Percentiles rank a stretch among this genome's conserved stretches.
Conservation (phyloP, 2,329 filamentous ascomycete species). For the Aspergillus melleus region DNA sequence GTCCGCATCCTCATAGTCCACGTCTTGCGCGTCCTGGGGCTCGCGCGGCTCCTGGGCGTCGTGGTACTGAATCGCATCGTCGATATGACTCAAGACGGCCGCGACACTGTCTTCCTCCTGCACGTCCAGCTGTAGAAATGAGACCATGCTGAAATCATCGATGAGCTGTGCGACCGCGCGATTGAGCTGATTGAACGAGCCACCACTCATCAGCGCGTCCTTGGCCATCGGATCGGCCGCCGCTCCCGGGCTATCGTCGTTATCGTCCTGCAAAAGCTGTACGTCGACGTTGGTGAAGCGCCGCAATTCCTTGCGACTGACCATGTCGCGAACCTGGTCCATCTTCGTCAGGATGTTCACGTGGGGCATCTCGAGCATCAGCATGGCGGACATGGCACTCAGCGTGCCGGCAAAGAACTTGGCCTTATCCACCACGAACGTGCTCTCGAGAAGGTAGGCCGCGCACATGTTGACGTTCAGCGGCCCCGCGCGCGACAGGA, state of each 20-base stretch:
- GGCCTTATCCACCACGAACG: slow-evolving; percentile 90
- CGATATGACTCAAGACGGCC: slow-evolving; percentile 83
- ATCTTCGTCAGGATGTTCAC: slow-evolving; percentile 97
- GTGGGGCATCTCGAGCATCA: slow-evolving; percentile 96
- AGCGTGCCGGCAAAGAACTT: slow-evolving; percentile 97
- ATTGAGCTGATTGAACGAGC: slow-evolving; percentile 80
- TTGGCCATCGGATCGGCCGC: slow-evolving; percentile 63
- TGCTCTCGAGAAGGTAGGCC: slow-evolving; percentile 90
- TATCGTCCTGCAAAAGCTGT: slow-evolving; percentile 70
- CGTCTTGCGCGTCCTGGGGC: slow-evolving; percentile 65
- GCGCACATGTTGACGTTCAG: slow-evolving; percentile 92
- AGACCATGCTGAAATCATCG: slow-evolving; percentile 98
- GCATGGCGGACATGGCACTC: slow-evolving; percentile 97
- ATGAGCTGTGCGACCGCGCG: slow-evolving; percentile 86
- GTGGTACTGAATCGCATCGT: slow-evolving; percentile 90
- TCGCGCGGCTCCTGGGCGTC: slow-evolving; percentile 91
- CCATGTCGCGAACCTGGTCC: slow-evolving; percentile 89
- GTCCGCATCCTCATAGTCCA: slow-evolving; percentile 48
- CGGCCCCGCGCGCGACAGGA: slow-evolving; percentile 73
- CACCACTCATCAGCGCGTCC: slow-evolving; percentile 73
- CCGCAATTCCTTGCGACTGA: slow-evolving; percentile 84
- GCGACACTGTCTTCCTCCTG: slow-evolving; percentile 90
- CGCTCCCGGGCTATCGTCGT: slow-evolving; percentile 53
- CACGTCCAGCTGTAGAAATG: slow-evolving; percentile 84
- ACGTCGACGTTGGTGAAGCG: slow-evolving; percentile 86